These are phyloP conservation scores for Chondrus crispus DNA, from an alignment of 23 red algal genomes.

Conservation along the genomic window DNA sequence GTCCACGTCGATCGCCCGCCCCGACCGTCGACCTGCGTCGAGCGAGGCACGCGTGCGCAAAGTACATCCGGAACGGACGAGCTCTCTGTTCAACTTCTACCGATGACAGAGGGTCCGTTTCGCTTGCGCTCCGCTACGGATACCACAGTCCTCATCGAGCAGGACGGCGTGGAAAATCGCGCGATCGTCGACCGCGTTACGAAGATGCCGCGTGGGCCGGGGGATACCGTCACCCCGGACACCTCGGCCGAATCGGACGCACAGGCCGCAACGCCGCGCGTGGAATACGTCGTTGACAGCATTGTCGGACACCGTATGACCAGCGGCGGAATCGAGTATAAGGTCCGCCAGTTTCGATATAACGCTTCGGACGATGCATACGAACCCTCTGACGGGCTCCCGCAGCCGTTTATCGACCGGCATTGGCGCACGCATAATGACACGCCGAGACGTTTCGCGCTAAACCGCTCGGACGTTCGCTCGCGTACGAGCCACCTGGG, in stretches of 20 bases:
- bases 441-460: no score
- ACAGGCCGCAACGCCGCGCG: no score
- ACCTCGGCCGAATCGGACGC: no score
- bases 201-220: not conserved
- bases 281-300: not conserved
- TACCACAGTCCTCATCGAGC: not conserved
- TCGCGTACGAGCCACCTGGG: no score
- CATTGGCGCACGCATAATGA: not conserved
- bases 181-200: not conserved
- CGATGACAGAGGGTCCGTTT: not conserved
- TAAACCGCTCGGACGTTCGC: no score
- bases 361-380: not conserved
- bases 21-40: no score
- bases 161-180: not conserved
- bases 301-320: not conserved
- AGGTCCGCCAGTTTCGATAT: not conserved
- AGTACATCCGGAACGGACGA: no score
- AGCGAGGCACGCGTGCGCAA: no score
- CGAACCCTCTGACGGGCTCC: not conserved
- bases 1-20: no score
- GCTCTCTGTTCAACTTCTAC: no score
- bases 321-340: not conserved
- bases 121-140: not conserved
- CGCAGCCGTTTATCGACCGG: not conserved
- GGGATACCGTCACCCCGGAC: no score